Conservation (phyloP, 805 yeast species). For the Groenewaldozyma salmanticensis region DNA sequence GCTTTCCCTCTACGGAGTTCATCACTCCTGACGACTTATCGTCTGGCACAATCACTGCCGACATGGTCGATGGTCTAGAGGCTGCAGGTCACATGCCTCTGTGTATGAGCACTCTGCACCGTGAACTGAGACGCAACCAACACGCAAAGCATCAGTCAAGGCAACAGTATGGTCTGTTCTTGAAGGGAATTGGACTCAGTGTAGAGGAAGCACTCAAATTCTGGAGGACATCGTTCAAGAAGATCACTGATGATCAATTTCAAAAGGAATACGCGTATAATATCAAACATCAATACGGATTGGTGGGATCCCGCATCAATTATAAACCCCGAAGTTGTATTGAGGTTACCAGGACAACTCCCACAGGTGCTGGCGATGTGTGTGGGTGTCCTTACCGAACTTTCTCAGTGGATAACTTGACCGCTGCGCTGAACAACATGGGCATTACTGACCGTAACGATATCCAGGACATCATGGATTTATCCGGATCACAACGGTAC, state of each 20-base stretch:
- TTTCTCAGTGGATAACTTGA: slow-evolving; percentile 53
- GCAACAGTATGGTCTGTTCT: slow-evolving; percentile 72
- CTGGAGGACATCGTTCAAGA: slow-evolving; percentile 69
- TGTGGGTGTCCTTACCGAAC: slow-evolving; percentile 95
- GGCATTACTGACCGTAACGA: slow-evolving; percentile 51
- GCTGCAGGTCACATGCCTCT: slow-evolving; percentile 66
- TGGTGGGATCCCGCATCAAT: slow-evolving; percentile 81
- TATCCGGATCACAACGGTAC: slow-evolving; percentile 58
- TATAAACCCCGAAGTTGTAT: slow-evolving; percentile 82
- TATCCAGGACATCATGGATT: slow-evolving; percentile 53
- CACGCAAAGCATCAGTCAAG: slow-evolving; percentile 81
- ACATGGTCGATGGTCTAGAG: slow-evolving; percentile 44
- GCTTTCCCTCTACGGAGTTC: slow-evolving; percentile 42
- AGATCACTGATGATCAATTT: slow-evolving; percentile 55
- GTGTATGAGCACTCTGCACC: slow-evolving; percentile 62
- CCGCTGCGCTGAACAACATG: slow-evolving; percentile 46
- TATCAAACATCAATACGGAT: slow-evolving; percentile 81
- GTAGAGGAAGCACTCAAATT: slow-evolving; percentile 82
- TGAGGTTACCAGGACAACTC: slow-evolving; percentile 49
- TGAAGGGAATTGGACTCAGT: slow-evolving; percentile 81
- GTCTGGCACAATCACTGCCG: slow-evolving; percentile 43
- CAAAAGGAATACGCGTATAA: slow-evolving; percentile 84
- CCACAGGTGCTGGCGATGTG: slow-evolving; percentile 54
- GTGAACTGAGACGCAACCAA: slow-evolving; percentile 46
- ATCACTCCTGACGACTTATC: slow-evolving; percentile 23